Base-by-base conservation (phyloP, 805 yeast genomes). In the Nakazawaea molendinolei region DNA sequence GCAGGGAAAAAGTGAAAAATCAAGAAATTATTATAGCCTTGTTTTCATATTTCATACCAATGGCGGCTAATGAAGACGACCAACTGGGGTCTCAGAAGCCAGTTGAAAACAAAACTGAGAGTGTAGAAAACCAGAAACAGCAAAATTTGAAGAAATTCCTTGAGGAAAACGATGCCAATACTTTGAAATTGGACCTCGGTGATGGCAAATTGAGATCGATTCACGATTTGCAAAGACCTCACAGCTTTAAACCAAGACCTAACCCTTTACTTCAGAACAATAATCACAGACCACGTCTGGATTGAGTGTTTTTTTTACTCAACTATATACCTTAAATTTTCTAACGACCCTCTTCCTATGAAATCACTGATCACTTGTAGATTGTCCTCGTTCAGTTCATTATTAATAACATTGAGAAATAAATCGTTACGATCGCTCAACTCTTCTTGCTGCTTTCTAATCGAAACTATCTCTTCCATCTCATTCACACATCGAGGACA, bases 341-440 rank as follows among this genome's bases (percentile, higher is more conserved):
- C 86, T 75, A 89, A 71, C 0, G 82, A 90, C 2, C 98, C 98
- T 40, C 87, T 72, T 2, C 96, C 95, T 30, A 89, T 71, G 53
- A 80, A 89, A 38, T 86, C 94, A 40, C 81, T 71, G 35, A 90
- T 71, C 3, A 79, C 79, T 50, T 76, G 80, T 55, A 89, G 80
- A 44, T 84, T 71, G 46, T 82, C 85, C 4, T 58, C 68, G 26
- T 68, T 58, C 2, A 60, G 61, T 3, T 54, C 59, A 27, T 67
- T 75, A 17, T 61, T 49, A 39, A 92, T 55, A 5, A 79, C 67
- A 23, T 68, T 63, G 35, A 72, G 63, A 49, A 92, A 80, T 36
- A 80, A 50, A 20, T 80, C 87, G 26, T 70, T 63, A 27, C 86
- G 65, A 10, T 76, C 78, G 10, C 79, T 75, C 5, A 76, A 57